phyloP scores from a whole-genome alignment of 441 rosid genomes.

The Croton laevigatus region DNA sequence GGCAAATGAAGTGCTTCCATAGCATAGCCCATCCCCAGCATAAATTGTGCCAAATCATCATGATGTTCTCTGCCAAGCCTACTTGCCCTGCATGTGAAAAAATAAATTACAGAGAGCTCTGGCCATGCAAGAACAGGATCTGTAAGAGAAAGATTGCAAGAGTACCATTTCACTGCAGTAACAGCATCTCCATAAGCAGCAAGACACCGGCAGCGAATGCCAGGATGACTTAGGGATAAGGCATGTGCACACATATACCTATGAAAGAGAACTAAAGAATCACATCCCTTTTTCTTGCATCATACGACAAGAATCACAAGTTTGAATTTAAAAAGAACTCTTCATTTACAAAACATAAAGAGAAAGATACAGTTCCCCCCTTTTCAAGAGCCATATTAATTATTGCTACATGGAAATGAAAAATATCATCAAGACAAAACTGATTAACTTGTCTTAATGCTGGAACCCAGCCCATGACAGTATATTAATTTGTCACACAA shows the following conservation, averaged over 20 bases:
- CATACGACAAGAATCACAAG: not conserved
- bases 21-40: constrained; percentile 99
- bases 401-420: not conserved
- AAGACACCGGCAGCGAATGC: constrained; percentile 95
- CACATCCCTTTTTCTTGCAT: not conserved
- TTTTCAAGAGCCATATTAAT: not conserved
- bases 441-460: not conserved
- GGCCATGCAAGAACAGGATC: constrained; percentile 2
- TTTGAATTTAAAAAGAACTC: not conserved
- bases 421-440: not conserved
- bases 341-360: not conserved
- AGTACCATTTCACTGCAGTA: constrained; percentile 95
- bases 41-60: constrained; percentile 95
- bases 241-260: constrained; percentile 99
- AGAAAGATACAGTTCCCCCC: not conserved
- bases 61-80: constrained; percentile 99
- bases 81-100: constrained; percentile 73
- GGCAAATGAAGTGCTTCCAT: constrained; percentile 99
- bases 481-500: not conserved
- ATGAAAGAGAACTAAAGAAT: constrained; percentile 23
- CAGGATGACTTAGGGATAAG: constrained; percentile 94
- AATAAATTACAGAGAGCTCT: constrained; percentile 18
- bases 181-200: constrained; percentile 99
- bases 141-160: constrained; percentile 11
- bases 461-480: not conserved